phyloP scores from a whole-genome alignment of 2,329 filamentous ascomycete species.

The Arthroderma sp. region DNA sequence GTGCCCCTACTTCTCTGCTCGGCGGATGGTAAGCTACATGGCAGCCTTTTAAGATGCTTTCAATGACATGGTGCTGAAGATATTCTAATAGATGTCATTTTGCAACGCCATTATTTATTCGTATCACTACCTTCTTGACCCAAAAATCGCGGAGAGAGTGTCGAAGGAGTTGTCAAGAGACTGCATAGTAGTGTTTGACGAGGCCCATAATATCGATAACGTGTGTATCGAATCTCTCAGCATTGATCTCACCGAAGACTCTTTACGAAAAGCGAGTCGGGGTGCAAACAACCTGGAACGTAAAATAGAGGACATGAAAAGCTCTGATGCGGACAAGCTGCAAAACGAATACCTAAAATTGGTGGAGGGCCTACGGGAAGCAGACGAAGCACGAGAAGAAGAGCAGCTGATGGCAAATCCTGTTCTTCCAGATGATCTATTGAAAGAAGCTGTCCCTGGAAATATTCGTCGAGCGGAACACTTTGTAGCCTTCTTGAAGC shows the following conservation, averaged over 20 bases:
- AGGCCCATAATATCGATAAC: conserved; percentile 98
- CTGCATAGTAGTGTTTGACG: conserved; percentile 96
- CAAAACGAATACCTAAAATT: conserved; percentile 93
- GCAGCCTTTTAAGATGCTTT: neutral
- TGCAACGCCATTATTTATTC: conserved; percentile 99
- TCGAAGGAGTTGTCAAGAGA: conserved; percentile 95
- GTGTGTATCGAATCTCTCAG: conserved; percentile 97
- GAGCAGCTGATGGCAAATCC: conserved; percentile 97
- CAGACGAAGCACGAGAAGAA: conserved; percentile 80
- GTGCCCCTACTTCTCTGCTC: conserved; percentile 91
- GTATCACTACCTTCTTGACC: conserved; percentile 94
- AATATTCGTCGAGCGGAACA: conserved; percentile 95
- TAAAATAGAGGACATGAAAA: conserved; percentile 87
- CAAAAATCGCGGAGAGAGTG: conserved; percentile 91
- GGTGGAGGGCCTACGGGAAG: conserved; percentile 77
- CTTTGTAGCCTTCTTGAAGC: conserved; percentile 85
- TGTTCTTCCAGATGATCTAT: conserved; percentile 78
- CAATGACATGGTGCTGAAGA: conserved; percentile 15
- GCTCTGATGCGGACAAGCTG: conserved; percentile 86
- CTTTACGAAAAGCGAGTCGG: conserved; percentile 74
- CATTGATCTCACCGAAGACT: conserved; percentile 93
- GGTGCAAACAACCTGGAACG: conserved; percentile 83
- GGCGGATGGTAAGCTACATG: conserved; percentile 62
- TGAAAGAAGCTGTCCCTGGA: conserved; percentile 90
- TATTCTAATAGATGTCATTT: conserved; percentile 67